Base-by-base conservation (phyloP, 148 eudicot species). In the Diospyros lotus region DNA sequence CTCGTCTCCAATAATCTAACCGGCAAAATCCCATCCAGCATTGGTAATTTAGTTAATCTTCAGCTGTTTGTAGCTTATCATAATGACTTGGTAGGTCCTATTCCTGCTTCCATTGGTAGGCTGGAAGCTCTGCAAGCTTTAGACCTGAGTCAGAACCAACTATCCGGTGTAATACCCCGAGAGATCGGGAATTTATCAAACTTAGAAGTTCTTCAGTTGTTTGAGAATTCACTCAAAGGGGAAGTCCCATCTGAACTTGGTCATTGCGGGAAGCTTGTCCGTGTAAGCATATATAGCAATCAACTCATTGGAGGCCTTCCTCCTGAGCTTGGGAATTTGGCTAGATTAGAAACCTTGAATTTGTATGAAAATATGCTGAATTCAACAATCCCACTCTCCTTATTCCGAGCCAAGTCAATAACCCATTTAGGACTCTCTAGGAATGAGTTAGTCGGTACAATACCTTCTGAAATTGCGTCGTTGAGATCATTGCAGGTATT, bases 171-270 rank as follows among this genome's bases (percentile, higher is more conserved):
- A 48, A 48, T 48, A 48, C 8, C 8, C 0, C 52, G 8, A 48
- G 52, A 48, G 52, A 48, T 48, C 8, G 97, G 97, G 6, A 52
- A 78, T 48, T 48, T 48, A 48, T 48, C 8, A 48, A 48, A 4
- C 8, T 48, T 48, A 48, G 8, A 48, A 8, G 8, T 48, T 4
- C 52, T 8, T 48, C 52, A 48, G 52, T 48, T 48, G 6, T 48
- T 8, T 48, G 52, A 48, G 52, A 48, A 48, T 48, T 48, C 52
- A 8, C 52, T 48, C 8, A 8, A 4, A 4, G 52, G 52, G 52
- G 8, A 48, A 58, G 86, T 94, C 66, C 97, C 98, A 66, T 66
- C 87, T 41, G 87, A 89, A 68, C 68, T 94, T 11, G 88, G 93
- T 52, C 70, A 53, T 14, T 92, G 96, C 72, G 77, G 28, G 64